Base-by-base conservation (phyloP, 2,329 filamentous ascomycete species). In the Sarocladium brachiariae region DNA sequence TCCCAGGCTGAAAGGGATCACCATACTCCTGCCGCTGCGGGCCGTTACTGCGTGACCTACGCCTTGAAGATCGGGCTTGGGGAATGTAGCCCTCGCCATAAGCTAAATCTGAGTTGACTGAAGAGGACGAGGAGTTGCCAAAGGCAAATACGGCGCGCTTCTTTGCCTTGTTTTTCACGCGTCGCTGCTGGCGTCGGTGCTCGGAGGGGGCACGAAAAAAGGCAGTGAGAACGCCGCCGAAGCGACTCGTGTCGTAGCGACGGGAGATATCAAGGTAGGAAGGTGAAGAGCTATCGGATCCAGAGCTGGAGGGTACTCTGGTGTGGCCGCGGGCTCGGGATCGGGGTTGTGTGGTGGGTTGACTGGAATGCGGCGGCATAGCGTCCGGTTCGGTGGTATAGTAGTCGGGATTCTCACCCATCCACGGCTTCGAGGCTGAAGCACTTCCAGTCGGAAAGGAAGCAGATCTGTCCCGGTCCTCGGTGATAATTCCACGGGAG, bases 251-350 rank as follows among this genome's bases (percentile, higher is more conserved):
- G 52, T 68, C 63, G 49, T 74, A 72, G 43, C 72, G 69, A 34
- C 74, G 75, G 46, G 84, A 86, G 49, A 89, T 83, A 59, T 89
- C 84, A 50, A 87, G 66, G 51, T 83, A 73, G 2, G 82, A 85
- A 14, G 75, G 76, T 14, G 76, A 78, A 33, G 74, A 80, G 51
- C 72, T 78, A 14, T 35, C 30, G 24, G 70, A 70, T 49, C 63
- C 61, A 18, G 63, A 60, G 53, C 64, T 66, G 16, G 67, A 69
- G 25, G 61, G 61, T 7, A 65, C 59, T 35, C 65, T 60, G 48
- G 61, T 57, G 50, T 60, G 59, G 31, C 45, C 49, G 38, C 13
- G 49, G 51, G 30, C 52, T 51, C 51, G 43, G 46, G 52, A 53
- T 41, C 45, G 49, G 33, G 46, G 52, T 24, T 52, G 50, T 49